Base-by-base conservation (phyloP, 2,329 filamentous ascomycete genomes). In the Colletotrichum navitas region DNA sequence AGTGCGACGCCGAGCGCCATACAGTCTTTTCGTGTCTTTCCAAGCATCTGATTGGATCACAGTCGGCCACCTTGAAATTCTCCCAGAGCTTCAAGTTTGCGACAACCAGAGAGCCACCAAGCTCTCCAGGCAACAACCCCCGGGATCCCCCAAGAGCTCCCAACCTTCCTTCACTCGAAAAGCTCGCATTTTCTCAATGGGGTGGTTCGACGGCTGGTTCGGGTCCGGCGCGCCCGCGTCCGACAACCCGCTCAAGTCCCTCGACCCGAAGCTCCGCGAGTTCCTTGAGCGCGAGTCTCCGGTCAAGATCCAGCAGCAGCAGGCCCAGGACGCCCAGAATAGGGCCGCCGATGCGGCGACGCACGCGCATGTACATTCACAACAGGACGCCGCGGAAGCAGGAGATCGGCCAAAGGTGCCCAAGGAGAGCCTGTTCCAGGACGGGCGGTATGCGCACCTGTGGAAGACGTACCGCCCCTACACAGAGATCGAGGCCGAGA, bases 391-490 rank as follows among this genome's bases (percentile, higher is more conserved):
- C 8, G 34, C 64, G 39, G 21, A 36, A 55, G 59, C 63, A 7
- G 58, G 64, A 14, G 62, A 54, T 10, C 74, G 73, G 39, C 72
- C 80, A 3, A 39, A 55, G 3, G 85, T 89, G 7, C 88, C 88
- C 1, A 76, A 78, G 1, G 83, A 86, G 74, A 89, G 86, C 75
- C 81, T 89, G 32, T 90, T 85, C 78, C 87, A 84, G 67, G 88
- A 90, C 77, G 88, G 88, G n/a, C 86, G 88, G 55, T 90, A 90
- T 82, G 94, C 95, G 67, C 89, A 98, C 80, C 86, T 99, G 41
- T 99, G 96, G 96, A 95, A 94, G 82, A 94, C 89, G 70, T 99
- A 99, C 86, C 88, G 88, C 70, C 91, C 95, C 11, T 90, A 93
- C 63, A 80, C 85, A 45, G 86, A 92, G 68, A 83, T 97, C 72